Percentiles rank a stretch among this genome's conserved stretches.
phyloP scores from a whole-genome alignment of 441 rosid species.

The Geranium incanum region DNA sequence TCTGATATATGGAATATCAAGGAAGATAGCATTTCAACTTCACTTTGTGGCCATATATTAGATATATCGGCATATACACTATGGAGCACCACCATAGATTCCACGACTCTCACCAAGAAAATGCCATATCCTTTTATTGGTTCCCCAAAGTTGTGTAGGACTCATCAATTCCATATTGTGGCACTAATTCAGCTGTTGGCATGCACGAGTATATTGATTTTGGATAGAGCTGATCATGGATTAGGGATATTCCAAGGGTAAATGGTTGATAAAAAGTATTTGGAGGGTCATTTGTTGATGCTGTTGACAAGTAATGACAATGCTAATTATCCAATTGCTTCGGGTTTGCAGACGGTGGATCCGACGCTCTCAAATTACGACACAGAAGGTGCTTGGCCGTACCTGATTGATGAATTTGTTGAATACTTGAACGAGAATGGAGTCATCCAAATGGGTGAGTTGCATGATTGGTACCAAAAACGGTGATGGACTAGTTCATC shows the following conservation, averaged over 20 bases:
- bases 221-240: background rate
- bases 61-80: background rate
- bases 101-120: background rate
- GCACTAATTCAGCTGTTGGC: background rate
- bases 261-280: too few species aligned
- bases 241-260: too few species aligned
- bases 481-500: slow-evolving; percentile 14
- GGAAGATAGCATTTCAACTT: background rate
- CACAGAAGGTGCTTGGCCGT: slow-evolving; percentile 97
- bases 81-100: background rate
- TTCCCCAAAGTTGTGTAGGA: background rate
- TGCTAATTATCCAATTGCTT: background rate
- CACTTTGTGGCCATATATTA: background rate
- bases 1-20: background rate
- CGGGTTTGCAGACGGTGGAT: slow-evolving; percentile 54
- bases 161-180: background rate
- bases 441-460: slow-evolving; percentile 30
- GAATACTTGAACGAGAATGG: slow-evolving; percentile 72
- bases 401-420: slow-evolving; percentile 87
- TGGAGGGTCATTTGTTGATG: background rate
- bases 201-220: background rate
- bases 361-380: slow-evolving; percentile 62
- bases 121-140: background rate
- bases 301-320: background rate
- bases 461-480: slow-evolving; percentile 24